Evolutionary conservation across 805 yeast genomes (phyloP).

Genomic region (Scheffersomyces spartinae): DNA sequence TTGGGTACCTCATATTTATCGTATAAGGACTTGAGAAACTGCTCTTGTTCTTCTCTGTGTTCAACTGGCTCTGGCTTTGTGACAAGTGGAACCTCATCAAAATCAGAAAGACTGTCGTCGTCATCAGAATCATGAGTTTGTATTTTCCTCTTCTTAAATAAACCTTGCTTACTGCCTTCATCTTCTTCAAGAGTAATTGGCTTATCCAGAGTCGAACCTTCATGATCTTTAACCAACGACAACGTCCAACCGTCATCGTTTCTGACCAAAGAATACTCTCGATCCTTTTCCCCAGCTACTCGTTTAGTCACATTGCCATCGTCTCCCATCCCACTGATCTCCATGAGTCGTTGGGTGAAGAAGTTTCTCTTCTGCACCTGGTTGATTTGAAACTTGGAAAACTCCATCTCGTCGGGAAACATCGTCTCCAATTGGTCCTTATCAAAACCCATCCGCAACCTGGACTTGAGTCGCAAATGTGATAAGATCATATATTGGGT

Average conservation of each 20-base stretch:
- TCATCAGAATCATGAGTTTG: no score
- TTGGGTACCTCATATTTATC: no score
- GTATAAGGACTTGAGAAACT: no score
- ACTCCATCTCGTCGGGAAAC: constrained; percentile 81
- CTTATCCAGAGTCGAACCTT: constrained; percentile 26
- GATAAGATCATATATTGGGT: constrained; percentile 84
- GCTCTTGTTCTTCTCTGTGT: no score
- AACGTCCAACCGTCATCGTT: constrained; percentile 81
- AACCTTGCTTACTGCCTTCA: constrained; percentile 7
- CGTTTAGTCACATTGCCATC: constrained; percentile 40
- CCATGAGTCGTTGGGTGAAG: constrained; percentile 79
- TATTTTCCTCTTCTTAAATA: constrained; percentile 3
- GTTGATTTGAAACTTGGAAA: constrained; percentile 84
- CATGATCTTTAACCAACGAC: constrained; percentile 36
- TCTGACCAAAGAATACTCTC: constrained; percentile 62
- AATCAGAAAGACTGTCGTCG: no score
- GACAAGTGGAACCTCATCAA: no score
- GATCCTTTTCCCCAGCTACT: constrained; percentile 74
- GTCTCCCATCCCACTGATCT: constrained; percentile 67
- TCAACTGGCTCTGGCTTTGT: no score
- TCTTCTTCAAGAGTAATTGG: constrained; percentile 44
- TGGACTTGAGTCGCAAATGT: constrained; percentile 68
- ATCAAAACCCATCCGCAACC: constrained; percentile 91
- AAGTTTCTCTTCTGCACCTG: constrained; percentile 88
- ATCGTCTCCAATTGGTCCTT: constrained; percentile 76